Evolutionary conservation across 306 rosid genomes (phyloP).

Genomic region (Amphicarpaea edgeworthii): DNA sequence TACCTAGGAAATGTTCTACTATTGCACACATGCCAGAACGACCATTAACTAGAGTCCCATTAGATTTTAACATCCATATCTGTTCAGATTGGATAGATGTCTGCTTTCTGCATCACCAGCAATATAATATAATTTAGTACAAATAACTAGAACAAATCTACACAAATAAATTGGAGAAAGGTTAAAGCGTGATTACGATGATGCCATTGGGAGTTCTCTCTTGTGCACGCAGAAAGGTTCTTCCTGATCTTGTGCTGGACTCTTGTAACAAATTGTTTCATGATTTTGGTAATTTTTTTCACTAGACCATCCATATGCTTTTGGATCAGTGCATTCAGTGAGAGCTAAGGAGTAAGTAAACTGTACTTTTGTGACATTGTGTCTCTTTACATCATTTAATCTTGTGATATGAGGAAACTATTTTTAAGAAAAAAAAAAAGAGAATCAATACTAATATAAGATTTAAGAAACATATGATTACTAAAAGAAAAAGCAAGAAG

Average conservation of each 20-base stretch:
- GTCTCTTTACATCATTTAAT: constrained; percentile 14
- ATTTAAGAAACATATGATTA: background rate
- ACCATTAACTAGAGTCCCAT: constrained; percentile 23
- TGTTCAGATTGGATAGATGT: background rate
- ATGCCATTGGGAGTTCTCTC: constrained; percentile 43
- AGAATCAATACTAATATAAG: background rate
- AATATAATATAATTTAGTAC: constrained; percentile 12
- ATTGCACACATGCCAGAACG: constrained; percentile 21
- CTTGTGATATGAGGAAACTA: constrained; percentile 60
- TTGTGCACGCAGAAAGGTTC: constrained; percentile 61
- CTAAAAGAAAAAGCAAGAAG: background rate
- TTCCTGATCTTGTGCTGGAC: background rate
- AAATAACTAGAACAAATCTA: constrained; percentile 4
- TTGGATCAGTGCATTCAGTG: constrained; percentile 54
- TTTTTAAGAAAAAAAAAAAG: background rate
- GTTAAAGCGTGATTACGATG: constrained; percentile 43
- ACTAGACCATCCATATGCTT: constrained; percentile 62
- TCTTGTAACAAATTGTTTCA: constrained; percentile 62
- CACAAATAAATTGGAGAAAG: constrained; percentile 23
- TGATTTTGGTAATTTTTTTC: constrained; percentile 47
- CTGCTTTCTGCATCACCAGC: constrained; percentile 38
- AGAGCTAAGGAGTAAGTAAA: constrained; percentile 43
- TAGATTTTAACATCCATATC: constrained; percentile 22
- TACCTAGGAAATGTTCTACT: constrained; percentile 12
- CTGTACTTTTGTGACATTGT: constrained; percentile 8